phyloP scores from a whole-genome alignment of 768 basidiomycete species.

The Tricholoma hemisulphureum region DNA sequence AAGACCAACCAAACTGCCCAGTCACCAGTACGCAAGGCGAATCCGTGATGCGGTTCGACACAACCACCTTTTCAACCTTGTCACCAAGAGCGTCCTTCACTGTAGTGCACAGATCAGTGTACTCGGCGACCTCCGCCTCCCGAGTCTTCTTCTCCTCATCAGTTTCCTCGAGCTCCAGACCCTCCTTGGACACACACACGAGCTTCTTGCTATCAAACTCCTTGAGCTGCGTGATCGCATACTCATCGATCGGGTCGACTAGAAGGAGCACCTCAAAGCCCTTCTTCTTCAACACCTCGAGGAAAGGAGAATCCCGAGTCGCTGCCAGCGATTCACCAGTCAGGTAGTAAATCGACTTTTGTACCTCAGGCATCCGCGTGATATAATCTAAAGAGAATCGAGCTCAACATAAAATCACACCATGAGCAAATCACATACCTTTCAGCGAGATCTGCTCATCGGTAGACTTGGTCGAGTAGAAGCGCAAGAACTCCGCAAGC shows the following conservation, averaged over 20 bases:
- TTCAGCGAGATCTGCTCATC: conserved; percentile 95
- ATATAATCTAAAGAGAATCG: conserved; percentile 79
- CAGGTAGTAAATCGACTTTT: conserved; percentile 99
- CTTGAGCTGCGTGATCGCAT: conserved; percentile 97
- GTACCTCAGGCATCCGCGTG: conserved; percentile 98
- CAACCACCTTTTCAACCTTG: conserved; percentile 98
- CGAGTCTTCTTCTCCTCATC: conserved; percentile 93
- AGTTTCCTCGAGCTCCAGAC: conserved; percentile 98
- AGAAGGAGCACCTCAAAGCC: conserved; percentile 97
- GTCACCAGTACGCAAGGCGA: conserved; percentile 97
- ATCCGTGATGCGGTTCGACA: conserved; percentile 97
- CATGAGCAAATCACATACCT: conserved; percentile 44
- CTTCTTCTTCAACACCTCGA: conserved; percentile 99
- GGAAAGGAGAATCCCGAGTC: conserved; percentile 94
- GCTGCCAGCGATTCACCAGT: conserved; percentile 95
- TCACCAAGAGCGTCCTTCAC: conserved; percentile 99
- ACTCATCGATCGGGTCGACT: conserved; percentile 98
- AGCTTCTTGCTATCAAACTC: conserved; percentile 99
- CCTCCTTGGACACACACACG: conserved; percentile 97
- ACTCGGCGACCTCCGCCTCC: conserved; percentile 82
- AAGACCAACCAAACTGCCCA: conserved; percentile 99
- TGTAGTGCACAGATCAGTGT: conserved; percentile 83
- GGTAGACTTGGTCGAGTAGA: conserved; percentile 90
- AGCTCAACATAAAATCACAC: neutral
- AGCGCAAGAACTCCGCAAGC: conserved; percentile 98